phyloP scores from a whole-genome alignment of 371 early-diverging fungal species.

The Mucor lusitanicus region DNA sequence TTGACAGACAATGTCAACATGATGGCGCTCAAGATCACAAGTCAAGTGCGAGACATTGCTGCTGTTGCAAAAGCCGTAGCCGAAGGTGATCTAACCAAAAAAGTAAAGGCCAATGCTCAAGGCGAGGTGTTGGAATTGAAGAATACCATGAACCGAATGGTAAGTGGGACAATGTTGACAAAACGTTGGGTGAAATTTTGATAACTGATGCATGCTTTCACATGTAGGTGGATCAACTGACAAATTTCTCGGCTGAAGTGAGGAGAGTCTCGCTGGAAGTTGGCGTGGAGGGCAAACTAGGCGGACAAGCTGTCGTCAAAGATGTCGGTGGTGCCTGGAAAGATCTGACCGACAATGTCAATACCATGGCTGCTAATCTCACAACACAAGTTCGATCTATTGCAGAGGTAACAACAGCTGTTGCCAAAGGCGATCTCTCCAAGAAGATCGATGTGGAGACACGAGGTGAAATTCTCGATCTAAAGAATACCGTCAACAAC shows the following conservation, averaged over 20 bases:
- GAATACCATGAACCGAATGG: conserved; percentile 52
- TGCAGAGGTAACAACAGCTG: conserved; percentile 55
- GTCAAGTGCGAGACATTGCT: conserved; percentile 52
- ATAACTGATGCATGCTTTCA: too few relatives aligned
- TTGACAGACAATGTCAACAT: conserved; percentile 65
- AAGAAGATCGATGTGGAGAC: conserved; percentile 55
- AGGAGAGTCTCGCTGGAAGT: conserved; percentile 50
- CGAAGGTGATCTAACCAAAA: conserved; percentile 45
- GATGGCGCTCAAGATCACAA: conserved; percentile 53
- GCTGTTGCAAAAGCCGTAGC: conserved; percentile 52
- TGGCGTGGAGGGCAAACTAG: conserved; percentile 57
- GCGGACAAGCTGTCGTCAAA: conserved; percentile 39
- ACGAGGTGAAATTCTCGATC: conserved; percentile 54
- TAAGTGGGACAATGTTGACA: conserved; percentile 1
- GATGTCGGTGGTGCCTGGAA: conserved; percentile 62
- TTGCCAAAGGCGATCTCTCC: conserved; percentile 65
- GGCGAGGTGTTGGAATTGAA: conserved; percentile 52
- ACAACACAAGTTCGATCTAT: conserved; percentile 62
- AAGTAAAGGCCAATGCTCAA: conserved; percentile 51
- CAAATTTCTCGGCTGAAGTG: conserved; percentile 45
- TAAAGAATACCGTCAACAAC: conserved; percentile 56
- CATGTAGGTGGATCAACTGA: conserved; percentile 30
- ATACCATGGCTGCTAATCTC: conserved; percentile 59
- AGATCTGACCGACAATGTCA: conserved; percentile 62
- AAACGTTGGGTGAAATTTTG: too few relatives aligned